Conservation (phyloP, 768 basidiomycete genomes). For the Coprinopsis sp. region DNA sequence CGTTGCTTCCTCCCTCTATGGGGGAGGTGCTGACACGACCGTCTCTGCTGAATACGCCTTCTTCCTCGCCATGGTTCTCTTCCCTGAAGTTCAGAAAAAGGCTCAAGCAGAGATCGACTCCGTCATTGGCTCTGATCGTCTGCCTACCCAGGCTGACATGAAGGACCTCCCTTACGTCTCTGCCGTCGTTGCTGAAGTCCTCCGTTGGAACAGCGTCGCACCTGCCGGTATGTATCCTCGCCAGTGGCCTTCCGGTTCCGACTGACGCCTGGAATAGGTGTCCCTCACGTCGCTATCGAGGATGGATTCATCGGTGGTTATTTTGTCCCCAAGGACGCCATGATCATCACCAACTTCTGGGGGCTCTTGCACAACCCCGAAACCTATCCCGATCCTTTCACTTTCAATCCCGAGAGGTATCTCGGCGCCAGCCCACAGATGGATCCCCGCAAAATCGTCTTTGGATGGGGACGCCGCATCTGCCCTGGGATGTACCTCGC, state of each 20-base stretch:
- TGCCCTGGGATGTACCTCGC: slow-evolving; percentile 50
- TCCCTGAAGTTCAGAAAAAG: slow-evolving; percentile 44
- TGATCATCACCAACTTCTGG: slow-evolving; percentile 48
- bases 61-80: slow-evolving; percentile 44
- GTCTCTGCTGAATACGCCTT: slow-evolving; percentile 42
- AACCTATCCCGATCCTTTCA: slow-evolving; percentile 43
- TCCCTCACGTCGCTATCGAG: slow-evolving; percentile 42
- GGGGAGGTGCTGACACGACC: slow-evolving; percentile 49
- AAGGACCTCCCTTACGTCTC: slow-evolving; percentile 45
- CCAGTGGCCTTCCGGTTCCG: not conserved
- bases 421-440: slow-evolving; percentile 29
- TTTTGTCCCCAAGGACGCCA: slow-evolving; percentile 44
- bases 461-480: slow-evolving; percentile 45
- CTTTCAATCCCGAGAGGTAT: slow-evolving; percentile 46
- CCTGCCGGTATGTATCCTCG: slow-evolving; percentile 33
- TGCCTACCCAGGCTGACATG: slow-evolving; percentile 38
- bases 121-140: slow-evolving; percentile 32
- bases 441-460: slow-evolving; percentile 38
- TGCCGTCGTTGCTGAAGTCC: slow-evolving; percentile 41
- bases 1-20: slow-evolving; percentile 42
- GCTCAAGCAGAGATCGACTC: slow-evolving; percentile 50
- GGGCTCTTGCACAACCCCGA: slow-evolving; percentile 48
- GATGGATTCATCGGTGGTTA: slow-evolving; percentile 41
- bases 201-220: slow-evolving; percentile 45
- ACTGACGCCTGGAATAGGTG: slow-evolving; percentile 22